Conservation (phyloP, 139 green algal genomes). For the Edaphochlamys debaryana region DNA sequence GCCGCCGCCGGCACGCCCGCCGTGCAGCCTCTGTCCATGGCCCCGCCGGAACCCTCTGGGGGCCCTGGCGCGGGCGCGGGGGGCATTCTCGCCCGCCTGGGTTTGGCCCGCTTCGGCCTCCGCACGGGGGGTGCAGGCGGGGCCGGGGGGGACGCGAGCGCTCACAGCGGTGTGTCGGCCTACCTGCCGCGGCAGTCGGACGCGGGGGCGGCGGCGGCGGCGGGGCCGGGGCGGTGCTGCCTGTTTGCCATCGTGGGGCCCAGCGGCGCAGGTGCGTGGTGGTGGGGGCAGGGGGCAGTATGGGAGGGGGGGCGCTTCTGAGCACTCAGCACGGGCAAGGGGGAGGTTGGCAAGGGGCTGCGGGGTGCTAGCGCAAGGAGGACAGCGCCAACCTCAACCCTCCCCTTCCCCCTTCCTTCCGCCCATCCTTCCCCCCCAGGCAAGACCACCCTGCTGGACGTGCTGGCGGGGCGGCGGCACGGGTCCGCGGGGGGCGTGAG, state of each 20-base stretch:
- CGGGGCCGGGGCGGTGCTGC: conserved; percentile 34
- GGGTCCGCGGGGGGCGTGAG: conserved; percentile 12
- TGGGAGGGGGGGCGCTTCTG: background rate
- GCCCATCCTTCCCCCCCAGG: conserved; percentile 23
- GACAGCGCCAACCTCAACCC: no score
- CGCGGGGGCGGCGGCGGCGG: background rate
- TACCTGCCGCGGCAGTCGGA: background rate
- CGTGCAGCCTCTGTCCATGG: conserved; percentile 33
- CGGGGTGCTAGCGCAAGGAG: no score
- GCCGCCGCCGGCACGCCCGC: background rate
- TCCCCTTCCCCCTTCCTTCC: background rate
- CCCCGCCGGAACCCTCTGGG: background rate
- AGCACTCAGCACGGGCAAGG: no score
- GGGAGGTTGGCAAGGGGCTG: no score
- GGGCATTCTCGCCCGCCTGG: background rate
- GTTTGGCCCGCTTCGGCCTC: background rate
- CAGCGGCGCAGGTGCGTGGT: conserved; percentile 56
- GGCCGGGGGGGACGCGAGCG: no score
- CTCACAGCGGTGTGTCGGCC: background rate
- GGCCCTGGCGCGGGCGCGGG: background rate
- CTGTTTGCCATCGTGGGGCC: conserved; percentile 73
- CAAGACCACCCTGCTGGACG: conserved; percentile 82
- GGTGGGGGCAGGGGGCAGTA: background rate
- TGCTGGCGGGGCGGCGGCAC: conserved; percentile 67
- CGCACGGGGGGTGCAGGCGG: background rate